Conservation (phyloP, 805 yeast genomes). For the Metschnikowia continentalis region DNA sequence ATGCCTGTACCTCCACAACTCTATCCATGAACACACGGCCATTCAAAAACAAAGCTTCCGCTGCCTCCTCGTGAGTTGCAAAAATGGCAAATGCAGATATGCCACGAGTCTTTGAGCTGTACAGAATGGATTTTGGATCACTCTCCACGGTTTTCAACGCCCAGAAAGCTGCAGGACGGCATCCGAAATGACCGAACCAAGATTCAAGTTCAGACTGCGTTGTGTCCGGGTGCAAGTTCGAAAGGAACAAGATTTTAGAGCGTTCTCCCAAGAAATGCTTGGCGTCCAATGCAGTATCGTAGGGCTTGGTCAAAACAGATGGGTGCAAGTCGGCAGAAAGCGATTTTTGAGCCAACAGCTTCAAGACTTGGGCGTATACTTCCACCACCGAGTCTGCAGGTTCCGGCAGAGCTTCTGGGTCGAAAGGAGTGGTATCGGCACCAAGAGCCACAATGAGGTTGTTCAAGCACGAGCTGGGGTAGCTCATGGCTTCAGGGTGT, state of each 20-base stretch:
- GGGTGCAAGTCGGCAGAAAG: constrained; percentile 49
- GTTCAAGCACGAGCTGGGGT: constrained; percentile 30
- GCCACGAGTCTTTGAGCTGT: constrained; percentile 31
- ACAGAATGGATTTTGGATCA: constrained; percentile 10
- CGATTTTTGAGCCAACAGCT: constrained; percentile 44
- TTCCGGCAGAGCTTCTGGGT: constrained; percentile 36
- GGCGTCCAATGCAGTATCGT: constrained; percentile 72
- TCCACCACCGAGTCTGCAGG: constrained; percentile 31
- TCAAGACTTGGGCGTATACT: constrained; percentile 42
- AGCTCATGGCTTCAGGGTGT: constrained; percentile 48
- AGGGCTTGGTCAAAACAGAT: constrained; percentile 63
- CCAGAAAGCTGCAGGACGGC: constrained; percentile 87
- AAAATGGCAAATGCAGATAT: constrained; percentile 82
- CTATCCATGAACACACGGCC: constrained; percentile 73
- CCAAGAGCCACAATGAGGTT: constrained; percentile 48
- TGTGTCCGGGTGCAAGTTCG: constrained; percentile 80
- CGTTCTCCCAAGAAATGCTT: constrained; percentile 63
- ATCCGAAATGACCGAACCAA: constrained; percentile 87
- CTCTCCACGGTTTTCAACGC: constrained; percentile 58
- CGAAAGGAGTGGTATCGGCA: constrained; percentile 33
- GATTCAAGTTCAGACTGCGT: constrained; percentile 87
- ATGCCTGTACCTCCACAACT: constrained; percentile 81
- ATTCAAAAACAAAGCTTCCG: constrained; percentile 70
- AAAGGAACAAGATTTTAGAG: constrained; percentile 72
- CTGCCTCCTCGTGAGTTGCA: constrained; percentile 80